Conservation (phyloP, 345 rosid genomes). For the Citrus cavaleriei region DNA sequence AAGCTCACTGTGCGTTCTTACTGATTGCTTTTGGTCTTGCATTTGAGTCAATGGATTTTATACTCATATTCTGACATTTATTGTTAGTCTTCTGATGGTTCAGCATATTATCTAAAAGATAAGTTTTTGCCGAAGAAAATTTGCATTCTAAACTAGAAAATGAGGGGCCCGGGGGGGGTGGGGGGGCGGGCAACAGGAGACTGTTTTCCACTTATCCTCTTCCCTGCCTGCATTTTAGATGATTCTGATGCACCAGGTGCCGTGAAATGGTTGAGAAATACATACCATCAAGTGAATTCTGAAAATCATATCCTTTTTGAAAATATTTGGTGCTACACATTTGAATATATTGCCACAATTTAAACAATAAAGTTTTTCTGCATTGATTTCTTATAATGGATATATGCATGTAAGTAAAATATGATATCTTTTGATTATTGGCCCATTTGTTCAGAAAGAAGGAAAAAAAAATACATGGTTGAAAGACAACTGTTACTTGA, state of each 20-base stretch:
- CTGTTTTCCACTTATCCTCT: background rate
- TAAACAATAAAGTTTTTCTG: background rate
- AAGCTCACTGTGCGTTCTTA: background rate
- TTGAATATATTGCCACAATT: background rate
- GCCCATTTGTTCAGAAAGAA: background rate
- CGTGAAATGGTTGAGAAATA: background rate
- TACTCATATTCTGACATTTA: background rate
- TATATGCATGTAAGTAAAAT: background rate
- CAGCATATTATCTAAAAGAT: background rate
- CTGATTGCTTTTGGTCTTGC: background rate
- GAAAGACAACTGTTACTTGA: background rate
- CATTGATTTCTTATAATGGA: background rate
- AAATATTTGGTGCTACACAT: background rate
- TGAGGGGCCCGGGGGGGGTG: too few relatives aligned
- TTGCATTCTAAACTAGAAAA: background rate
- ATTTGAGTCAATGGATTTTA: background rate
- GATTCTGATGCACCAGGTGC: background rate
- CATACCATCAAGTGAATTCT: background rate
- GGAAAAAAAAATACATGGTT: background rate
- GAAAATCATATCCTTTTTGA: background rate
- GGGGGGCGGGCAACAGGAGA: rapidly evolving
- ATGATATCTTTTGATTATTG: background rate
- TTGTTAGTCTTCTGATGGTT: background rate
- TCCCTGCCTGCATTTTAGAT: background rate
- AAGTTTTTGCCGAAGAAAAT: background rate